These are phyloP conservation scores for Asterophora parasitica DNA, from an alignment of 768 basidiomycete genomes.

Conservation along the genomic window DNA sequence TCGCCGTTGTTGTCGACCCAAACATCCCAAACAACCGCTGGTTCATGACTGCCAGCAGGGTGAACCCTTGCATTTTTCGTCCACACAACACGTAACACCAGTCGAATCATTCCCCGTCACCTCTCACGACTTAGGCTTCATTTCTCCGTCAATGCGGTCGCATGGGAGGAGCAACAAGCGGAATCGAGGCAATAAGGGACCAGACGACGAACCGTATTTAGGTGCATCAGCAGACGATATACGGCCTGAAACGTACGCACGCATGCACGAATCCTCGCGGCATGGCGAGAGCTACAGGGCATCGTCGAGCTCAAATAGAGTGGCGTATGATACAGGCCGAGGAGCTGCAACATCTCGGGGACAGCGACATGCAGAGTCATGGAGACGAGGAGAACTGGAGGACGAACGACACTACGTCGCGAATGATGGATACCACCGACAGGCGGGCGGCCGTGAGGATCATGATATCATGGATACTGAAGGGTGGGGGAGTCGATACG, in stretches of 20 bases:
- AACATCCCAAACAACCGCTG: slow-evolving; percentile 3
- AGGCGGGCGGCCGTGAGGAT: slow-evolving; percentile 40
- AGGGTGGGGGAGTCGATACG: slow-evolving; percentile 41
- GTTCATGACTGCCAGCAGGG: slow-evolving; percentile 16
- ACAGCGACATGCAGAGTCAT: slow-evolving; percentile 44
- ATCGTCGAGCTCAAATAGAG: slow-evolving; percentile 37
- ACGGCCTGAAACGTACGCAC: slow-evolving; percentile 49
- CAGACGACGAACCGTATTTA: slow-evolving; percentile 44
- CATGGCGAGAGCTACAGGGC: slow-evolving; percentile 46
- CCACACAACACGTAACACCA: slow-evolving; percentile 29
- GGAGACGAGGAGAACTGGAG: slow-evolving; percentile 43
- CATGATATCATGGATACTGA: slow-evolving; percentile 41
- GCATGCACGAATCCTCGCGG: slow-evolving; percentile 41
- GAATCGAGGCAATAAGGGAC: slow-evolving; percentile 47
- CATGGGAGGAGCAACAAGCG: slow-evolving; percentile 45
- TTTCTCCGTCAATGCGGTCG: slow-evolving; percentile 33
- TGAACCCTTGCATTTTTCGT: slow-evolving; percentile 30
- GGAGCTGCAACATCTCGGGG: slow-evolving; percentile 50
- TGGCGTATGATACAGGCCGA: slow-evolving; percentile 42
- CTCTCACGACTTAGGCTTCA: slow-evolving; percentile 19
- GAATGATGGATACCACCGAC: slow-evolving; percentile 46
- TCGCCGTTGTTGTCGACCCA: slow-evolving; percentile 11
- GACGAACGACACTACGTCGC: slow-evolving; percentile 38
- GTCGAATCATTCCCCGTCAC: slow-evolving; percentile 19
- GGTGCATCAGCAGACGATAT: slow-evolving; percentile 48